Conservation (phyloP, 2,329 filamentous ascomycete species). For the Colletotrichum endophyticum region DNA sequence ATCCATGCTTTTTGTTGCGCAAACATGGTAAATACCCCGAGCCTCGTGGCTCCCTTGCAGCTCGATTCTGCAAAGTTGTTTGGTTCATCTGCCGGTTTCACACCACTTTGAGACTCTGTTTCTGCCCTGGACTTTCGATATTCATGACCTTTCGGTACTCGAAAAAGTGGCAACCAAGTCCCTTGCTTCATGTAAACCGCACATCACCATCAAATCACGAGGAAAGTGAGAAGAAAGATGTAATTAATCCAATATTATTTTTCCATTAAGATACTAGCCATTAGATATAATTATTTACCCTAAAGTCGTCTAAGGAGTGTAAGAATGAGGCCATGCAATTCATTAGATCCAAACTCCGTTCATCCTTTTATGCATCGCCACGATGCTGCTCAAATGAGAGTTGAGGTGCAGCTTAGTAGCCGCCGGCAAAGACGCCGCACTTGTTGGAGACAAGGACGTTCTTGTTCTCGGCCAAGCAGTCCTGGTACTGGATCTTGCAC, state of each 20-base stretch:
- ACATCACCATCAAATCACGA: neutral
- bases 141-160: neutral
- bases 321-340: neutral
- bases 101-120: neutral
- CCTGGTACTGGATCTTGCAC: constrained; percentile 54
- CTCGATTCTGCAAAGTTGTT: neutral
- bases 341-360: neutral
- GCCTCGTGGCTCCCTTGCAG: neutral
- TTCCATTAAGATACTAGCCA: neutral
- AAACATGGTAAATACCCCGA: neutral
- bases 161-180: neutral
- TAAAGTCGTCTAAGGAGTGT: neutral
- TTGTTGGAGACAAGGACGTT: constrained; percentile 38
- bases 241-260: neutral
- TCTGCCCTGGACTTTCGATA: neutral
- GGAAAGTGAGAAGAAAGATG: neutral
- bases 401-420: constrained; percentile 14
- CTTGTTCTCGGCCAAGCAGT: constrained; percentile 51
- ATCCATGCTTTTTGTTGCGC: neutral
- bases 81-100: neutral
- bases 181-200: neutral
- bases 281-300: constrained; percentile 7
- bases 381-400: neutral
- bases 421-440: constrained; percentile 41
- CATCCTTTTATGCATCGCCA: neutral